A percentile compares a stretch with the other conserved stretches of the same genome.
Conservation (phyloP, 2,329 filamentous ascomycete species). For the Dryadomyces quercivorus region DNA sequence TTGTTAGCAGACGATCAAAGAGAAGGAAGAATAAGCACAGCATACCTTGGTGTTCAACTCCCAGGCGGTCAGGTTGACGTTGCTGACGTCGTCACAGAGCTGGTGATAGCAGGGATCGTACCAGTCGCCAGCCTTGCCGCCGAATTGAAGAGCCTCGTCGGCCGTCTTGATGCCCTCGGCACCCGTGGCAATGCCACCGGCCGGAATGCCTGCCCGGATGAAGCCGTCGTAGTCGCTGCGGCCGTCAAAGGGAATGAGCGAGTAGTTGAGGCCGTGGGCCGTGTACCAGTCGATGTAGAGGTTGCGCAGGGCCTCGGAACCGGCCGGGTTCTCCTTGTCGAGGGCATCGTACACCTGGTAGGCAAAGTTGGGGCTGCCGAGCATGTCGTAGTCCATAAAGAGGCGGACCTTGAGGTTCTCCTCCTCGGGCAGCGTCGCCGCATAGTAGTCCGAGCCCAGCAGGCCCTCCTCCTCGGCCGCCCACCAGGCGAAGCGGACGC, state of each 20-base stretch:
- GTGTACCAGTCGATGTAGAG: constrained; percentile 58
- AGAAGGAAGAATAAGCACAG: background rate
- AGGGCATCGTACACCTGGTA: constrained; percentile 62
- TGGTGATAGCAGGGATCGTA: constrained; percentile 51
- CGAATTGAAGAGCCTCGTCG: constrained; percentile 53
- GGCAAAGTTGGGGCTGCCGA: constrained; percentile 53
- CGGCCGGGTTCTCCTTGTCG: constrained; percentile 56
- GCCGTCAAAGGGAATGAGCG: constrained; percentile 63
- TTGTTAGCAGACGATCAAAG: background rate
- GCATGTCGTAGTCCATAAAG: constrained; percentile 62
- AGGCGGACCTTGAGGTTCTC: constrained; percentile 52
- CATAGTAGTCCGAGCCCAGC: constrained; percentile 51
- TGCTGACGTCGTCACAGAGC: constrained; percentile 45
- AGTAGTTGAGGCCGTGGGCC: constrained; percentile 49
- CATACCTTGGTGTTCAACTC: constrained; percentile 45
- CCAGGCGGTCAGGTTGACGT: constrained; percentile 49
- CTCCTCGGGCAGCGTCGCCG: constrained; percentile 36
- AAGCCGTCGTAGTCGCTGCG: constrained; percentile 73
- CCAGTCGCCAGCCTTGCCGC: constrained; percentile 52
- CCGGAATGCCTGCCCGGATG: constrained; percentile 59
- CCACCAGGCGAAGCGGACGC: constrained; percentile 58
- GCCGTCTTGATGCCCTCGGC: constrained; percentile 65
- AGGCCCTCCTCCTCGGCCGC: constrained; percentile 55
- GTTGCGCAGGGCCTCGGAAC: constrained; percentile 56
- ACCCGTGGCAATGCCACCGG: constrained; percentile 65